phyloP scores from a whole-genome alignment of 352 stramenopile genomes.

The Elongisporangium undulatum region DNA sequence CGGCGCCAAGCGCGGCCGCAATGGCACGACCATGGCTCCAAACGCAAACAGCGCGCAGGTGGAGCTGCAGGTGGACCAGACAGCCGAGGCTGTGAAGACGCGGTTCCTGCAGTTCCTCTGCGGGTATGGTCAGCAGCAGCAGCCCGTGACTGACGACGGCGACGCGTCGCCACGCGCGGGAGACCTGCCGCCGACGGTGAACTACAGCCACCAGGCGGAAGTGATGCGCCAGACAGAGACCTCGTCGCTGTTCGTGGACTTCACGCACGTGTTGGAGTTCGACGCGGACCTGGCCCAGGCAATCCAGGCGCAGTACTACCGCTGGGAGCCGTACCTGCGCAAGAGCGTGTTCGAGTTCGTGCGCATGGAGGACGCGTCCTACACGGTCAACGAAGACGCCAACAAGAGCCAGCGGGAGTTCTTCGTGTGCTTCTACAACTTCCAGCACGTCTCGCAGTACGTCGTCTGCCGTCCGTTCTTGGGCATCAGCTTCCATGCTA shows the following conservation, averaged over 20 bases:
- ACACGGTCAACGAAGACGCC: slow-evolving; percentile 77
- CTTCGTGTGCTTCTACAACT: slow-evolving; percentile 90
- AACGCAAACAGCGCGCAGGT: slow-evolving; percentile 33
- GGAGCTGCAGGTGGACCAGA: slow-evolving; percentile 62
- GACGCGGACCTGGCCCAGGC: slow-evolving; percentile 77
- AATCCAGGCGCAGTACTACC: slow-evolving; percentile 83
- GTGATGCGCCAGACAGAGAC: slow-evolving; percentile 86
- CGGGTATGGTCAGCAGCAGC: slow-evolving; percentile 52
- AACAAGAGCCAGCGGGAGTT: slow-evolving; percentile 79
- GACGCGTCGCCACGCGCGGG: slow-evolving; percentile 3
- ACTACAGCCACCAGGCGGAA: slow-evolving; percentile 82
- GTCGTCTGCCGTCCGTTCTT: slow-evolving; percentile 7
- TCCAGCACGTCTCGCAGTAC: slow-evolving; percentile 81
- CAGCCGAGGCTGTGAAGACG: slow-evolving; percentile 76
- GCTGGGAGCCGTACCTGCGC: slow-evolving; percentile 76
- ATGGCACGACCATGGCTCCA: slow-evolving; percentile 25
- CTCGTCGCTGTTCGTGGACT: slow-evolving; percentile 86
- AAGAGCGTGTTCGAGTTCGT: slow-evolving; percentile 80
- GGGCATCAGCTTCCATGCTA: slow-evolving; percentile 3
- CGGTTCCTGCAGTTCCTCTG: slow-evolving; percentile 84
- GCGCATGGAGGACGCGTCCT: slow-evolving; percentile 62
- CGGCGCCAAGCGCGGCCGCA: slow-evolving; percentile 35
- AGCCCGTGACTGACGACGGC: slow-evolving; percentile 7
- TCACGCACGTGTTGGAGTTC: slow-evolving; percentile 79
- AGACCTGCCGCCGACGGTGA: slow-evolving; percentile 28